Percentiles rank a stretch among this genome's conserved stretches.
Evolutionary conservation across 768 basidiomycete genomes (phyloP).

Genomic region (Tricholoma sp.): DNA sequence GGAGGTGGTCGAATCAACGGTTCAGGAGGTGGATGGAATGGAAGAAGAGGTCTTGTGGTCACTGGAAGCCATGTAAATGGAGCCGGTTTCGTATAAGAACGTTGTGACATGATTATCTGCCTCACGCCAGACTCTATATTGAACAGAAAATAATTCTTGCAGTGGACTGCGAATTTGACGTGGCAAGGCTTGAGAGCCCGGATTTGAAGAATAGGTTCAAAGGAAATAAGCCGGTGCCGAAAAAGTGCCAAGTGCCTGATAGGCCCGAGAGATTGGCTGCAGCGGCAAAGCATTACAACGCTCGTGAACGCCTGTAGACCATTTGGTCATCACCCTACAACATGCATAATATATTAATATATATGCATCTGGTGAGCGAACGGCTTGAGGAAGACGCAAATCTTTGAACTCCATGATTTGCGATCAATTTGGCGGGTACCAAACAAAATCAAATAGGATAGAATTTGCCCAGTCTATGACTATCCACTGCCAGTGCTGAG

Average conservation of each 20-base stretch:
- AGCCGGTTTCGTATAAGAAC: slow-evolving; percentile 19
- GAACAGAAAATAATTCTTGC: too few species aligned
- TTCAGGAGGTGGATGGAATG: too few species aligned
- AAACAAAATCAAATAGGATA: background rate
- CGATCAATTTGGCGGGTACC: background rate
- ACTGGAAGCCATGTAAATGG: too few species aligned
- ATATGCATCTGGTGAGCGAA: background rate
- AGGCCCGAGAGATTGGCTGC: background rate
- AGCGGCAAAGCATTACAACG: background rate
- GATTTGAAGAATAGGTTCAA: background rate
- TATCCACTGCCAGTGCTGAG: too few species aligned
- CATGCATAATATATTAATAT: background rate
- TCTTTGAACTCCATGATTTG: background rate
- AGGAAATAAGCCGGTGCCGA: background rate
- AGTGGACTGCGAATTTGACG: too few species aligned
- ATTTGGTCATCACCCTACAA: background rate
- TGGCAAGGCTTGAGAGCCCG: too few species aligned
- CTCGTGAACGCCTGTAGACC: background rate
- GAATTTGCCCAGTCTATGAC: too few species aligned
- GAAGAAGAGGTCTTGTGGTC: too few species aligned
- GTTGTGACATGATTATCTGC: background rate
- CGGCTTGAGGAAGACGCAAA: background rate
- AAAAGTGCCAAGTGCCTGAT: background rate
- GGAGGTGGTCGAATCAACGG: too few species aligned
- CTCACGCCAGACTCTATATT: background rate